Base-by-base conservation (phyloP, 768 basidiomycete genomes). In the Rhodotorula diobovata region DNA sequence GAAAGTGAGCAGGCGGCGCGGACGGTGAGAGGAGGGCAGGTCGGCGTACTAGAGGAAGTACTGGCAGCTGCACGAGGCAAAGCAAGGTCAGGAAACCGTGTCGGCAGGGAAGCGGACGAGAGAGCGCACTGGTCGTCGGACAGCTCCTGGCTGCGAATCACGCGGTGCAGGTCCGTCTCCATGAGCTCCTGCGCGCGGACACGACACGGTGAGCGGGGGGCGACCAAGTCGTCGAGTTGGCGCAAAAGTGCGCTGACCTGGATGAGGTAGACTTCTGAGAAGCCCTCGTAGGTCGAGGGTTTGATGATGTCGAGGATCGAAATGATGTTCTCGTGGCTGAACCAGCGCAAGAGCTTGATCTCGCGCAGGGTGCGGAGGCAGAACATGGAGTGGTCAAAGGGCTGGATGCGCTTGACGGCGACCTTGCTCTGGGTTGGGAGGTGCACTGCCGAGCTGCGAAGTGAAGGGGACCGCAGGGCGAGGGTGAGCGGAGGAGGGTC, bases 311-410 rank as follows among this genome's bases (percentile, higher is more conserved):
- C 91, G 54, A 93, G 83, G 77, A 93, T 91, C 53, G 90, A 88
- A 76, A 94, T 92, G 77, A 93, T 93, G 87, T 93, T 80, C 59
- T 78, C 78, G 57, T 79, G 76, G 58, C 80, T 81, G 77, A 84
- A 82, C 68, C 80, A 81, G 25, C 80, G 66, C 12, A 82, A 77
- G 62, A 96, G 84, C 82, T 96, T 95, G 80, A 96, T 85, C 82
- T 96, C 94, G 70, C 93, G 86, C 63, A 96, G 83, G n/a, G 93
- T 95, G 61, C 79, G 73, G 63, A 93, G 84, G 79, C 90, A 91
- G 82, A 93, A 94, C 90, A 95, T 92, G 68, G 92, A 88, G 79
- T 94, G 93, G 80, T 95, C 93, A 76, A 95, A 96, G 11, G 93
- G 93, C 0, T 90, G 88, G 81, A 96, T 93, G 83, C 91, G 91